These are phyloP conservation scores for Xylaria sp. DNA, from an alignment of 2,329 filamentous ascomycete genomes.

Conservation along the genomic window DNA sequence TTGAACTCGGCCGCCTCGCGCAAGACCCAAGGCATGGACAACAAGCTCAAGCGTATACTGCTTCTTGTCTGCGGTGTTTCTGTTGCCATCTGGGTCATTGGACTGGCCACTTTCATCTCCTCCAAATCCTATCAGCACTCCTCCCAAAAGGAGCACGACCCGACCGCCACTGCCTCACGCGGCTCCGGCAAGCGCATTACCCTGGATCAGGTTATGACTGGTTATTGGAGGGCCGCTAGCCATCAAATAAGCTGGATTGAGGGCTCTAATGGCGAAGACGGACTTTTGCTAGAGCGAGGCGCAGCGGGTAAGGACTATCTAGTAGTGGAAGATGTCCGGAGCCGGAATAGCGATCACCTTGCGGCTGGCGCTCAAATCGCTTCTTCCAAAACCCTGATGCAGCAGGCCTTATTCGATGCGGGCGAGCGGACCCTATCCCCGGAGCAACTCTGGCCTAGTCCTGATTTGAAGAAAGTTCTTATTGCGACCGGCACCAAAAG, in stretches of 20 bases:
- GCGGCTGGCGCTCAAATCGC: slow-evolving; percentile 53
- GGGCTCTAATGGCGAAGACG: slow-evolving; percentile 81
- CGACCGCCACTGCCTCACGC: slow-evolving; percentile 67
- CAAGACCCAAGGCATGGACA: slow-evolving; percentile 69
- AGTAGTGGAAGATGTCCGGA: slow-evolving; percentile 85
- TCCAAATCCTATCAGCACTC: slow-evolving; percentile 73
- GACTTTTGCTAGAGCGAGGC: slow-evolving; percentile 80
- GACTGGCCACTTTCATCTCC: slow-evolving; percentile 73
- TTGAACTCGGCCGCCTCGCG: slow-evolving; percentile 53
- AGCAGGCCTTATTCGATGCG: slow-evolving; percentile 70
- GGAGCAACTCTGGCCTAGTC: slow-evolving; percentile 76
- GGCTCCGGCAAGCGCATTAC: slow-evolving; percentile 78
- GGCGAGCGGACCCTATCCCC: slow-evolving; percentile 66
- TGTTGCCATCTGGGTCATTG: slow-evolving; percentile 73
- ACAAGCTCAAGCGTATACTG: slow-evolving; percentile 69
- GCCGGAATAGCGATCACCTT: slow-evolving; percentile 56
- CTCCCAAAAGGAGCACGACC: slow-evolving; percentile 72
- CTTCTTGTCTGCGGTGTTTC: slow-evolving; percentile 70
- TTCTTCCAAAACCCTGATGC: slow-evolving; percentile 78
- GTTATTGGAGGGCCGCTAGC: slow-evolving; percentile 70
- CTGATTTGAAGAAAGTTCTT: slow-evolving; percentile 85
- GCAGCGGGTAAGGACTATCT: slow-evolving; percentile 76
- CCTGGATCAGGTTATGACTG: slow-evolving; percentile 74
- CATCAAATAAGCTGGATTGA: slow-evolving; percentile 81
- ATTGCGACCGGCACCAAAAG: slow-evolving; percentile 76